Evolutionary conservation across 2,329 filamentous ascomycete genomes (phyloP), one percentile per base, ranked within the genome.

Genomic region (Fusarium sp.): DNA sequence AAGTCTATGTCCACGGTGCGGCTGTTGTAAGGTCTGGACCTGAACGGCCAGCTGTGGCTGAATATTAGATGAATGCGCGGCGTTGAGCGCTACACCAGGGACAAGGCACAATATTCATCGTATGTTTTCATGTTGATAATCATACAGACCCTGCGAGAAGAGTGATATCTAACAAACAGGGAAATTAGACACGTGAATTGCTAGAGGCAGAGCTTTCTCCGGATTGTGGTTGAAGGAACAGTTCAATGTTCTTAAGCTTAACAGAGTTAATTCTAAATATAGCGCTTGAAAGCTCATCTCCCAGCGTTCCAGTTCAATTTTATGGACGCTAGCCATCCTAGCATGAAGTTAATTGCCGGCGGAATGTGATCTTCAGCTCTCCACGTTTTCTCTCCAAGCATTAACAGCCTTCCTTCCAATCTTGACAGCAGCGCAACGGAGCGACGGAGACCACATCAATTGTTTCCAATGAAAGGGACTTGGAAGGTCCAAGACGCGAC

Each of bases 401-500:
- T 37, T 0, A n/a, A 37, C 34, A 4, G 10, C 34, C 3, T 2
- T n/a, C 18, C 10, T 37, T 37, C 34, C 1, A 6, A 11, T 10
- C 9, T 37, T 2, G 18, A n/a, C 7, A 4, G 13, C 7, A 32
- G 30, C 13, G 11, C 18, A 11, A 18, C 6, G 16, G 10, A 37
- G 16, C 4, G 3, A 37, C 9, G 2, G 0, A n/a, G 4, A n/a
- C 1, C 9, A 10, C 5, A 37, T 37, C 9, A 9, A 34, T 9
- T 34, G 8, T 18, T 18, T 2, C 2, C 5, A 34, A 2, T 18
- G 10, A 10, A 5, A 18, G 9, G 5, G 0, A 18, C 1, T 34
- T 10, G 32, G 5, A 5, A 18, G 2, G 2, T 10, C 9, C 8
- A 18, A 10, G 8, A 34, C 2, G 8, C 2, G 2, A 18, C 14